These are phyloP conservation scores for Xerocomellus chrysenteron DNA, from an alignment of 768 basidiomycete species.

Conservation along the genomic window DNA sequence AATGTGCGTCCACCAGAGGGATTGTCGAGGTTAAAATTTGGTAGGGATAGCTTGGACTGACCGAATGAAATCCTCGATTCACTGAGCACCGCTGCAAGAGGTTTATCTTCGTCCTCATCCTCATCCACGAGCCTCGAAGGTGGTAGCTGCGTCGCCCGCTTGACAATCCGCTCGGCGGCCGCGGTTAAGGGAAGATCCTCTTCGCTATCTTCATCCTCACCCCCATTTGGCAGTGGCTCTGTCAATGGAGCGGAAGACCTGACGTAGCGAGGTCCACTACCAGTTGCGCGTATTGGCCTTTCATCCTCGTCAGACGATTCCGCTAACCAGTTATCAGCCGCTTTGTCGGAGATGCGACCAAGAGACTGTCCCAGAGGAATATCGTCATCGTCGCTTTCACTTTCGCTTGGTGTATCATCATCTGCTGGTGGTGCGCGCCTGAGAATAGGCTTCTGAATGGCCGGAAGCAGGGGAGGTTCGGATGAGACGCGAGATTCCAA, in stretches of 20 bases:
- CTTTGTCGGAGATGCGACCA: conserved; percentile 21
- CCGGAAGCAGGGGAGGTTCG: conserved; percentile 34
- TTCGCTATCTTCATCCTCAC: conserved; percentile 58
- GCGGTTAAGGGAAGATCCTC: conserved; percentile 78
- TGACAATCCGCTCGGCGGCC: conserved; percentile 54
- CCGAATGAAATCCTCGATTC: conserved; percentile 44
- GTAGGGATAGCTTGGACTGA: conserved; percentile 43
- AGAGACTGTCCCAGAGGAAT: conserved; percentile 21
- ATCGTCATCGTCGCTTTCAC: conserved; percentile 49
- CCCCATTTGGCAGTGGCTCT: background rate
- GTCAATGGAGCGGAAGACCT: conserved; percentile 8
- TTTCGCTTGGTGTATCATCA: conserved; percentile 48
- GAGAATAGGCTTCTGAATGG: conserved; percentile 35
- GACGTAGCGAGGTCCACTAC: conserved; percentile 52
- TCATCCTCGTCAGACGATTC: conserved; percentile 65
- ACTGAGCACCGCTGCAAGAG: conserved; percentile 60
- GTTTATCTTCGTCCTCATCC: conserved; percentile 59
- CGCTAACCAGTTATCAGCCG: conserved; percentile 42
- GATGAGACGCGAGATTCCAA: conserved; percentile 17
- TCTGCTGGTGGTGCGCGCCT: conserved; percentile 30
- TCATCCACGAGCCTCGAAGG: conserved; percentile 31
- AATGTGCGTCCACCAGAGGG: conserved; percentile 15
- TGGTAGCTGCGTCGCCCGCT: conserved; percentile 39
- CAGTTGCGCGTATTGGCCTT: conserved; percentile 55
- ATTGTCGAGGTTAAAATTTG: conserved; percentile 43